Evolutionary conservation across 2,329 filamentous ascomycete genomes (phyloP), one percentile per base, ranked within the genome.

Genomic region (Phialophora chinensis): DNA sequence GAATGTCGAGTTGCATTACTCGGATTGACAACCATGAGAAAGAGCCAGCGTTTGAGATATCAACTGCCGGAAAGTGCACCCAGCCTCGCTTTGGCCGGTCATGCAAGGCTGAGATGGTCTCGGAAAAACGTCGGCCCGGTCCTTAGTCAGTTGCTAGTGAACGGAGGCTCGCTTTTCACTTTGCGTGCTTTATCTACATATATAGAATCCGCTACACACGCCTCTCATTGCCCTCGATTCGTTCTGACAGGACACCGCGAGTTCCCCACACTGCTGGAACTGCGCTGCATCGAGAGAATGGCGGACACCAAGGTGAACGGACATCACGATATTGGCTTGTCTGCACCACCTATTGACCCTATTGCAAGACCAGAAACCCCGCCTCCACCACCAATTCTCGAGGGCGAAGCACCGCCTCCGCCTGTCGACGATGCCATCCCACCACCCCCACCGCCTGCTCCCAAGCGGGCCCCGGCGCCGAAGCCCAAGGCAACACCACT

Each of bases 401-500:
- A 44, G 27, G 29, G 25, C 5, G 50, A 63, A 17, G 76, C 77
- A 58, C 75, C 77, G 38, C 69, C 69, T 27, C 68, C 70, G 33
- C 55, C 65, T 23, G 55, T 65, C 29, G 49, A 54, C 31, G 31
- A 20, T 12, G 55, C 63, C n/a, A 75, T 77, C 58, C 75, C 77
- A 44, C 77, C 77, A 29, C 79, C 80, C 27, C 80, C 80, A 63
- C 79, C 79, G 77, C 76, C 81, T 62, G 80, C 80, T 64, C 79
- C 79, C 12, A 71, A 73, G 42, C 69, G 73, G n/a, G 72, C 76
- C 17, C 75, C 77, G 54, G 77, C 79, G 31, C 78, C 77, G 75
- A 60, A 79, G 66, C 60, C 79, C 66, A 79, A 80, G 71, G 69
- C 79, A 74, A 75, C 76, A 6, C 91, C 91, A 8, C 82, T 96